phyloP scores from a whole-genome alignment of 2,329 filamentous ascomycete species.

The Xylaria multiplex region DNA sequence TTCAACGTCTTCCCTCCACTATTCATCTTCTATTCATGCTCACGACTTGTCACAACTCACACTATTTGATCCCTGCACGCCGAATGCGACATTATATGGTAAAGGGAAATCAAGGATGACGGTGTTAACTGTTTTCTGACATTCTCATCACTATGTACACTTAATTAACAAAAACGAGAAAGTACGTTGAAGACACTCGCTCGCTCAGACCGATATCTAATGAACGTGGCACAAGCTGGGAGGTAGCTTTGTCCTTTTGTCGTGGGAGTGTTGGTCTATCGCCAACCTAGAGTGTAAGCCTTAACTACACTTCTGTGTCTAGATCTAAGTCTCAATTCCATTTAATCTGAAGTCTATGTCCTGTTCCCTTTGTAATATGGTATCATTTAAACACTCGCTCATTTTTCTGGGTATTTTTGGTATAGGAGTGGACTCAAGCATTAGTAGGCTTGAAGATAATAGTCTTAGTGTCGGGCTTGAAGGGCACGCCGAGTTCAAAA shows the following conservation, averaged over 20 bases:
- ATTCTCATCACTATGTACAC: constrained; percentile 19
- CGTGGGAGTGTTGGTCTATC: neutral
- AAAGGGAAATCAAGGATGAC: neutral
- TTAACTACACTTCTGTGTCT: constrained; percentile 7
- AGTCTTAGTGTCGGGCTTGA: constrained; percentile 71
- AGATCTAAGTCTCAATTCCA: constrained; percentile 38
- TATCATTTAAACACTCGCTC: constrained; percentile 33
- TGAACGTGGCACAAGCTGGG: constrained; percentile 1
- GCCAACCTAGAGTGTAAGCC: neutral
- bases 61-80: neutral
- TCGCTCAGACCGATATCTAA: constrained; percentile 14
- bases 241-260: neutral
- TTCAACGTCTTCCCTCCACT: constrained; percentile 9
- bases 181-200: constrained; percentile 2
- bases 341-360: constrained; percentile 3
- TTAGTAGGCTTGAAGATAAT: constrained; percentile 71
- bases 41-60: neutral
- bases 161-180: constrained; percentile 4
- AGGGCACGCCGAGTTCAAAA: constrained; percentile 94
- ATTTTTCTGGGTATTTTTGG: constrained; percentile 32
- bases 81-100: neutral
- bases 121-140: neutral
- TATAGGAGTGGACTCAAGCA: constrained; percentile 47
- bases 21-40: neutral
- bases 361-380: constrained; percentile 33